Evolutionary conservation across 257 asterid species (phyloP).

Genomic region (Phtheirospermum japonicum): DNA sequence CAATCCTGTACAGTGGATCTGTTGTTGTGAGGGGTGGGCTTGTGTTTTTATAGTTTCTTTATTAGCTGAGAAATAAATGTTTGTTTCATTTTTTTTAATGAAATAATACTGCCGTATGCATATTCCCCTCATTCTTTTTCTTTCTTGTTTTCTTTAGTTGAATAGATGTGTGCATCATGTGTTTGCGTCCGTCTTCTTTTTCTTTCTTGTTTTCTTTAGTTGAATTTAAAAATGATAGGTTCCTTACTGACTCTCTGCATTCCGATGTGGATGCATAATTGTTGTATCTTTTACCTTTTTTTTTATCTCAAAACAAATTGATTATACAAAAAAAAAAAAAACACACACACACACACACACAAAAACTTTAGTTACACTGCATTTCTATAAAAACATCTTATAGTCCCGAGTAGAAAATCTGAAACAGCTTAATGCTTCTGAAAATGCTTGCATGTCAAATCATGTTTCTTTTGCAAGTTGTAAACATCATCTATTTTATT

Average conservation of each 20-base stretch:
- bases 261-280: slow-evolving; percentile 14
- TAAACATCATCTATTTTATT: background rate
- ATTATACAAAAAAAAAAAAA: background rate
- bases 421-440: slow-evolving; percentile 10
- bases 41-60: background rate
- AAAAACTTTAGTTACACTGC: slow-evolving; percentile 12
- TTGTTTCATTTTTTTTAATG: background rate
- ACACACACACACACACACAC: too few species aligned
- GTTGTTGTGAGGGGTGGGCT: background rate
- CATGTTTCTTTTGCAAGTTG: slow-evolving; percentile 1
- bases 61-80: background rate
- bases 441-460: background rate
- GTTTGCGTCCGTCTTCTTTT: background rate
- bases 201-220: background rate
- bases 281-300: slow-evolving; percentile 16
- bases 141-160: background rate
- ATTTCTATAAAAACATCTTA: background rate
- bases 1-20: slow-evolving; percentile 2
- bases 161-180: background rate
- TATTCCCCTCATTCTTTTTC: background rate
- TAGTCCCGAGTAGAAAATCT: slow-evolving; percentile 1
- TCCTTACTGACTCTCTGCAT: slow-evolving; percentile 7
- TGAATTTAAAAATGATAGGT: background rate
- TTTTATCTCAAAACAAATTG: background rate
- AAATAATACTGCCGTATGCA: slow-evolving; percentile 1